These are phyloP conservation scores for Anisodus tanguticus DNA, from an alignment of 257 asterid species.

Conservation along the genomic window DNA sequence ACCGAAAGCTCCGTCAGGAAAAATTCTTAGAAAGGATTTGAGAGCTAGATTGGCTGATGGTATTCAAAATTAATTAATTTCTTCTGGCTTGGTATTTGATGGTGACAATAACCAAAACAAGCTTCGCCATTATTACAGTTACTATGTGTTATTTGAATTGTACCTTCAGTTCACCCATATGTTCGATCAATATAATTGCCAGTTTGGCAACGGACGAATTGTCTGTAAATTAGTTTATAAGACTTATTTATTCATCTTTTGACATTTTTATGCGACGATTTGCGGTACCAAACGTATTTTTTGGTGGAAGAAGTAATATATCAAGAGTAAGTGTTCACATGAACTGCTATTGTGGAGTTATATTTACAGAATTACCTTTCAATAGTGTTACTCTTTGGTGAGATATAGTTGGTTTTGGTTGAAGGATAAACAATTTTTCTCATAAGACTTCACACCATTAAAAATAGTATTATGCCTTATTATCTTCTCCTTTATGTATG, in stretches of 20 bases:
- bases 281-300: background rate
- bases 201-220: constrained; percentile 7
- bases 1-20: constrained; percentile 91
- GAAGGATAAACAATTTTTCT: no score
- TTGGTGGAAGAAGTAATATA: background rate
- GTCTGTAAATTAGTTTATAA: constrained; percentile 22
- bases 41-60: constrained; percentile 70
- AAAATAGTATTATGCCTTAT: no score
- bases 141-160: background rate
- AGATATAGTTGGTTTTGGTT: no score
- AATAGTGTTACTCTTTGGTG: no score
- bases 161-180: background rate
- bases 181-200: background rate
- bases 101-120: background rate
- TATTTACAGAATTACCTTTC: no score
- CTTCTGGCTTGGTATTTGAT: background rate
- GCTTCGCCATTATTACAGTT: background rate
- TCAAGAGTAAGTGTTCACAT: background rate
- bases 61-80: constrained; percentile 33
- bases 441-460: no score
- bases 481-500: no score
- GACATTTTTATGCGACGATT: background rate
- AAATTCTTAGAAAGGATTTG: constrained; percentile 87
- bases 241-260: constrained; percentile 12
- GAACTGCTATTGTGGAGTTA: no score